Conservation (phyloP, 768 basidiomycete species). For the Podaxis sp. region DNA sequence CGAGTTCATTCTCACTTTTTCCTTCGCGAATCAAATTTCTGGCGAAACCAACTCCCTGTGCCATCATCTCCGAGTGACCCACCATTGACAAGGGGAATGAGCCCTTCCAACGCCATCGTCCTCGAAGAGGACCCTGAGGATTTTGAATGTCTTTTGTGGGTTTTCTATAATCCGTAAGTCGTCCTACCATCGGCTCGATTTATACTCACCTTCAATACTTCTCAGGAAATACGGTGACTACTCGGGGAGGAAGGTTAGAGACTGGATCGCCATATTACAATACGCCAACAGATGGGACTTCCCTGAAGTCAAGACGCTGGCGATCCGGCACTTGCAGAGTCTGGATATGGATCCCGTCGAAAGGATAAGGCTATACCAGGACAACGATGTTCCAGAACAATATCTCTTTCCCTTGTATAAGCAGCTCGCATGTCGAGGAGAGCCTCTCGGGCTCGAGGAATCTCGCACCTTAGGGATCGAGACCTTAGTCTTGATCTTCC, state of each 20-base stretch:
- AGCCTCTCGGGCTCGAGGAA: constrained; percentile 53
- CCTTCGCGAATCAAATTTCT: constrained; percentile 46
- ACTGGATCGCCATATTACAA: constrained; percentile 60
- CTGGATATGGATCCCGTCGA: constrained; percentile 17
- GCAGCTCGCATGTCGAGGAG: constrained; percentile 47
- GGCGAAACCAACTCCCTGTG: constrained; percentile 29
- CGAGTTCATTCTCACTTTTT: constrained; percentile 55
- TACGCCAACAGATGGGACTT: constrained; percentile 62
- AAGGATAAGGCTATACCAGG: constrained; percentile 51
- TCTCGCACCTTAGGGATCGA: constrained; percentile 52
- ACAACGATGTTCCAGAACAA: constrained; percentile 42
- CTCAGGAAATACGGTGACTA: constrained; percentile 57
- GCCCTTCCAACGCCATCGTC: constrained; percentile 31
- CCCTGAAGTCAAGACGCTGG: constrained; percentile 51
- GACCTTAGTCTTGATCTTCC: constrained; percentile 44
- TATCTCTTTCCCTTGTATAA: constrained; percentile 56
- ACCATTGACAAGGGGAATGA: constrained; percentile 30
- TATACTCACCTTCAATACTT: constrained; percentile 13
- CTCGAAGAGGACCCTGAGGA: constrained; percentile 45
- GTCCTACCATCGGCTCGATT: not conserved
- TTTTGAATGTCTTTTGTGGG: constrained; percentile 55
- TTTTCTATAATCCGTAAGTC: constrained; percentile 62
- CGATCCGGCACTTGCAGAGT: constrained; percentile 33
- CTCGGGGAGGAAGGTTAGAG: constrained; percentile 37
- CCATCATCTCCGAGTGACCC: constrained; percentile 24